A percentile compares a stretch with the other conserved stretches of the same genome.
Evolutionary conservation across 2,329 filamentous ascomycete species (phyloP).

Genomic region (Colletotrichum musicola): DNA sequence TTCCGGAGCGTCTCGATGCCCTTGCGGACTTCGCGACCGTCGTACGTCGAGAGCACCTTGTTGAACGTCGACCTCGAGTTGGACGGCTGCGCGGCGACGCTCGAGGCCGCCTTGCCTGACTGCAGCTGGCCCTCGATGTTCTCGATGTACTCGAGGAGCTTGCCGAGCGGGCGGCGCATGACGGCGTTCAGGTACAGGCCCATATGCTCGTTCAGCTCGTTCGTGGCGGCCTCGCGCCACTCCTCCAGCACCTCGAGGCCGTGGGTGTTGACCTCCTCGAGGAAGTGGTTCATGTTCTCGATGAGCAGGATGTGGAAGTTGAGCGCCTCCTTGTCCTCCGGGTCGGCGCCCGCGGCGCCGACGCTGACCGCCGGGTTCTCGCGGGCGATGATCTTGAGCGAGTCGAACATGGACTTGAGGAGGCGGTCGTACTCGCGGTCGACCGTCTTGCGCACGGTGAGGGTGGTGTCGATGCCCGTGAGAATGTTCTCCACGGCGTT

Average conservation of each 20-base stretch:
- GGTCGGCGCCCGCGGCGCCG: slow-evolving; percentile 60
- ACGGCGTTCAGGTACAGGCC: slow-evolving; percentile 87
- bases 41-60: slow-evolving; percentile 85
- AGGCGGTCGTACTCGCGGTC: slow-evolving; percentile 91
- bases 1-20: slow-evolving; percentile 92
- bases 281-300: slow-evolving; percentile 98
- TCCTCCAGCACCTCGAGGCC: slow-evolving; percentile 82
- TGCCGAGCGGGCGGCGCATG: slow-evolving; percentile 88
- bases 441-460: slow-evolving; percentile 79
- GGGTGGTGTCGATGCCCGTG: slow-evolving; percentile 64
- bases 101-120: slow-evolving; percentile 68
- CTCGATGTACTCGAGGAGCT: slow-evolving; percentile 91
- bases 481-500: slow-evolving; percentile 87
- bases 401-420: slow-evolving; percentile 97
- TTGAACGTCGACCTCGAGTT: slow-evolving; percentile 87
- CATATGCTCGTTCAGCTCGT: slow-evolving; percentile 89
- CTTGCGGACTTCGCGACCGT: slow-evolving; percentile 86
- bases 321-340: slow-evolving; percentile 94
- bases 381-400: slow-evolving; percentile 90
- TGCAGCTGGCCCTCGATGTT: slow-evolving; percentile 82
- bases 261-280: slow-evolving; percentile 87
- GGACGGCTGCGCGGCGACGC: slow-evolving; percentile 83
- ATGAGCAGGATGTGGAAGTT: slow-evolving; percentile 98
- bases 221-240: slow-evolving; percentile 83
- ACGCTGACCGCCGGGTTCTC: slow-evolving; percentile 70